Conservation (phyloP, 2,329 filamentous ascomycete genomes). For the Colletotrichum magnum region DNA sequence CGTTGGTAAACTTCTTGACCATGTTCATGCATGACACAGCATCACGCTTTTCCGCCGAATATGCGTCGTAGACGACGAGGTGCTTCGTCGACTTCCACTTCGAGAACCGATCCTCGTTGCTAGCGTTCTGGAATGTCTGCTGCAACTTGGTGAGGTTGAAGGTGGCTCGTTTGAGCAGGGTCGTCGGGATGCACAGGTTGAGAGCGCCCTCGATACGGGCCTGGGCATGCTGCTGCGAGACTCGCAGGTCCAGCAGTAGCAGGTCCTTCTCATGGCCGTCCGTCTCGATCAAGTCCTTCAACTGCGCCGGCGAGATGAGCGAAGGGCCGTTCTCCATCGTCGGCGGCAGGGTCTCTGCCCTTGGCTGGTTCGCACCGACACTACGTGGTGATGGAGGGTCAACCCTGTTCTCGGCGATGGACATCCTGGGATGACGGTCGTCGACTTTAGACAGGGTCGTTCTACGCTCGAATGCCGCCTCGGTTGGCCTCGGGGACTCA, state of each 20-base stretch:
- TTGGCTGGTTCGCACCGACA: slow-evolving; percentile 39
- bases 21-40: slow-evolving; percentile 86
- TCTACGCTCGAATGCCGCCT: slow-evolving; percentile 52
- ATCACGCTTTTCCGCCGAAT: slow-evolving; percentile 84
- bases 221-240: slow-evolving; percentile 84
- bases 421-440: slow-evolving; percentile 68
- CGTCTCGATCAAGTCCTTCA: slow-evolving; percentile 69
- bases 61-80: slow-evolving; percentile 90
- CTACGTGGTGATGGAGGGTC: slow-evolving; percentile 55
- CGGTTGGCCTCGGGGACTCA: slow-evolving; percentile 52
- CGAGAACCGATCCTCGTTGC: slow-evolving; percentile 80
- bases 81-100: slow-evolving; percentile 81
- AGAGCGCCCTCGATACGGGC: slow-evolving; percentile 85
- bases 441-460: slow-evolving; percentile 58
- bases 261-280: slow-evolving; percentile 57
- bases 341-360: slow-evolving; percentile 69
- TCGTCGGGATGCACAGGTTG: slow-evolving; percentile 96
- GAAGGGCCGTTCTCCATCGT: slow-evolving; percentile 62
- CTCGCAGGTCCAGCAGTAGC: slow-evolving; percentile 87
- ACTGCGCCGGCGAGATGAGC: slow-evolving; percentile 67
- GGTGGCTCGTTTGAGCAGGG: slow-evolving; percentile 88
- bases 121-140: slow-evolving; percentile 83
- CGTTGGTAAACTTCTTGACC: slow-evolving; percentile 90
- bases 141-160: slow-evolving; percentile 91
- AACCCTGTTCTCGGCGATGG: slow-evolving; percentile 63